Base-by-base conservation (phyloP, 345 rosid species). In the Rubroshorea leprosula region DNA sequence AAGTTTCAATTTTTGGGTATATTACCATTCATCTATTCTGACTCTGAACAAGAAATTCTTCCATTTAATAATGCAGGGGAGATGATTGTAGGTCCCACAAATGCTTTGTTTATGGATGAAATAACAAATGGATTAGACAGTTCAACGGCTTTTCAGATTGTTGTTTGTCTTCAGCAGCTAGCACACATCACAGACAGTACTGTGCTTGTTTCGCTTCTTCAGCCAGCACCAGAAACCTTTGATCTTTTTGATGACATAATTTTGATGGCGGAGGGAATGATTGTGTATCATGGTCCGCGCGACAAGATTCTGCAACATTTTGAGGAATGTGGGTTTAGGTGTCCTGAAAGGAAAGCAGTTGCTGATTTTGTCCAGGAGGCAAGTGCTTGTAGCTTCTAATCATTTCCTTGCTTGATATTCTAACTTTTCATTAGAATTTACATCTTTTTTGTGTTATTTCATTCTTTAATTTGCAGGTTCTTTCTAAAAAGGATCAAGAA, bases 281-380 rank as follows among this genome's bases (percentile, higher is more conserved):
- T 79, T 22, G 76, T 86, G 27, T 83, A 78, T 60, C 77, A 83
- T 13, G 95, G 95, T 26, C 84, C 83, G 0, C 76, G 86, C 1
- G 60, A 65, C 14, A 49, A 61, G 0, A 45, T 62, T 59, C 55
- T 68, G 25, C 51, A 68, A 0, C 83, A 79, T 67, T 86, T 83
- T 18, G 78, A 79, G 68, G 69, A 66, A 17, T 81, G 81, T 53
- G 90, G 95, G 14, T 86, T 86, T 46, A 78, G 51, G 55, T 76
- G 89, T 53, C 87, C 95, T 20, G 68, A 70, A 41, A 79, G 87
- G 64, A 83, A 83, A 78, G 86, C 77, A 0, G 83, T 78, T 0
- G 80, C 83, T 1, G 86, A 83, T 68, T 86, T 81, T 67, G 74
- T 81, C 21, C 87, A 86, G 38, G 90, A 83, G 83, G 94, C 72